Base-by-base conservation (phyloP, 164 flowering plant species). In the Aristolochia contorta region DNA sequence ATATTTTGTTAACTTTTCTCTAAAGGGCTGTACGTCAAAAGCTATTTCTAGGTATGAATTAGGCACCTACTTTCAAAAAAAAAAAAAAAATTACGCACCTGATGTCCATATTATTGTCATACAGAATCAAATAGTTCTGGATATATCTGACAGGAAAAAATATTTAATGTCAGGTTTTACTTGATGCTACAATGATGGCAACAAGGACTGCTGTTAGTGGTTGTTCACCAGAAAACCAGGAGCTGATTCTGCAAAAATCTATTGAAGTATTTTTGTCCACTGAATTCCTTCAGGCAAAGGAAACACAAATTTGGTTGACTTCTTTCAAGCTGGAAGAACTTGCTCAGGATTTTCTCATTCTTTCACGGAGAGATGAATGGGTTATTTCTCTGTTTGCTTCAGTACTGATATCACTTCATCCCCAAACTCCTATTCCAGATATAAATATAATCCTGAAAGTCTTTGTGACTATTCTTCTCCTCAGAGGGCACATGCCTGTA, bases 301-400 rank as follows among this genome's bases (percentile, higher is more conserved):
- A 76, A n/a, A 62, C 65, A 15, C 32, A 50, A 47, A 24, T 61
- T 16, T 30, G 14, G 19, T 59, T 62, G 33, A 46, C 51, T 58
- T 66, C 76, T 15, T 21, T 52, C 21, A 62, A 71, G 19, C 18
- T 65, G 48, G 78, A 75, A 63, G 57, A 64, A 32, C 58, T 51
- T 49, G 33, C 70, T 61, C 63, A 66, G 56, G 67, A 47, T 47
- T 25, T 57, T 23, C 58, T 65, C 57, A 53, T 54, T 55, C 61
- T 70, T 61, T 64, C 83, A n/a, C 62, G 60, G 58, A 75, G 71
- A 74, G 90, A 86, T 66, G 80, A 80, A 64, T 82, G 84, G 85
- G 68, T 85, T 59, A 65, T 76, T 33, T 85, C 93, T 21, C 56
- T 86, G 51, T 80, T 82, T 83, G 84, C 96, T 64, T 82, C 99